Conservation (phyloP, 495 filamentous ascomycete genomes). For the Xylaria acuta region DNA sequence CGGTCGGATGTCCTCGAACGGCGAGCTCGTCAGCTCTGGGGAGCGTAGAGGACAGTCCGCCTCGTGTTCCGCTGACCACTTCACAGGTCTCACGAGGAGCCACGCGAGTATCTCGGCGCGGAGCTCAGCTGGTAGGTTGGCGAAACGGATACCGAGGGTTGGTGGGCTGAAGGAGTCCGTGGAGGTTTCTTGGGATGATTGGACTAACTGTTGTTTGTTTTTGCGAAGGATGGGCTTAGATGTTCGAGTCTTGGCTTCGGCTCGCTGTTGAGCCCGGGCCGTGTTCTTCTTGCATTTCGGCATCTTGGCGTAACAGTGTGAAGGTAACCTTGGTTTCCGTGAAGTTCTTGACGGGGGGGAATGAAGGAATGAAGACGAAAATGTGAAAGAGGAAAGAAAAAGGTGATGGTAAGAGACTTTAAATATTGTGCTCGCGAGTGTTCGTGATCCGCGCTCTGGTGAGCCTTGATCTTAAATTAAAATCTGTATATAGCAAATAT, state of each 20-base stretch:
- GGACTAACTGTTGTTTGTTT: neutral
- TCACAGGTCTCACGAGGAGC: conserved; percentile 40
- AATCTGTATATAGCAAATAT: neutral
- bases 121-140: conserved; percentile 37
- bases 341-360: neutral
- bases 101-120: conserved; percentile 35
- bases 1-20: neutral
- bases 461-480: neutral
- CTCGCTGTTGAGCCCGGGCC: neutral
- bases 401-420: neutral
- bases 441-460: neutral
- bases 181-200: neutral
- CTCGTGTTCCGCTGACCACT: conserved; percentile 32
- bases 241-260: neutral
- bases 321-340: neutral
- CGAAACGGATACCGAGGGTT: conserved; percentile 28
- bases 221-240: neutral
- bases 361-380: neutral
- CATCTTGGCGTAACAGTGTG: neutral
- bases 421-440: neutral
- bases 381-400: neutral
- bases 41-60: conserved; percentile 15
- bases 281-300: conserved; percentile 9
- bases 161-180: neutral
- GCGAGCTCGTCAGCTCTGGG: neutral